phyloP scores from a whole-genome alignment of 768 basidiomycete species.

The Lentinula aciculospora region DNA sequence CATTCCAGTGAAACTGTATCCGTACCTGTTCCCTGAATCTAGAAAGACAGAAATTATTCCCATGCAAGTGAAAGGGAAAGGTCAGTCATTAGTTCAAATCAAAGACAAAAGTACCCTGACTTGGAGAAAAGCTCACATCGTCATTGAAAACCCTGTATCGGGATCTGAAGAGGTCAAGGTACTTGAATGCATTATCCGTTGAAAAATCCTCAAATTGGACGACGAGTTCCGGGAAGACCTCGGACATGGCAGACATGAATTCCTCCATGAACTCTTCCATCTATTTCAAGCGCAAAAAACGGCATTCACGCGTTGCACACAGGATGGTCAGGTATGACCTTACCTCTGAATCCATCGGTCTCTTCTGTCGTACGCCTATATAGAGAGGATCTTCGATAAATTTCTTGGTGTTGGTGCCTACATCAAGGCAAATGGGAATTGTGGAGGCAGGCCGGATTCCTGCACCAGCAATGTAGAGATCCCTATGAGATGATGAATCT shows the following conservation, averaged over 20 bases:
- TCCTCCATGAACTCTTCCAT: slow-evolving; percentile 74
- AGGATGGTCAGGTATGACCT: slow-evolving; percentile 3
- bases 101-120: not conserved
- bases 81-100: not conserved
- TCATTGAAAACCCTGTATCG: slow-evolving; percentile 66
- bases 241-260: slow-evolving; percentile 64
- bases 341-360: slow-evolving; percentile 41
- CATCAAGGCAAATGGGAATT: slow-evolving; percentile 65
- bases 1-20: not conserved
- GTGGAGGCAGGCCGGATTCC: slow-evolving; percentile 53
- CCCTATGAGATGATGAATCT: slow-evolving; percentile 24
- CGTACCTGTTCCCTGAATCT: slow-evolving; percentile 63
- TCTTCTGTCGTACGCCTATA: slow-evolving; percentile 57
- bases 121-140: slow-evolving; percentile 43
- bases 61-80: not conserved
- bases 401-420: slow-evolving; percentile 70
- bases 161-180: slow-evolving; percentile 57
- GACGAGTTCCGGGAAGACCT: slow-evolving; percentile 59
- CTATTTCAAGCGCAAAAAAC: slow-evolving; percentile 21
- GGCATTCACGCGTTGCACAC: not conserved
- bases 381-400: slow-evolving; percentile 71
- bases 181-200: slow-evolving; percentile 73
- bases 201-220: slow-evolving; percentile 80
- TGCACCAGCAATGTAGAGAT: slow-evolving; percentile 67
- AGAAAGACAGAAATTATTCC: not conserved